Base-by-base conservation (phyloP, 345 rosid species). In the Lumnitzera racemosa region DNA sequence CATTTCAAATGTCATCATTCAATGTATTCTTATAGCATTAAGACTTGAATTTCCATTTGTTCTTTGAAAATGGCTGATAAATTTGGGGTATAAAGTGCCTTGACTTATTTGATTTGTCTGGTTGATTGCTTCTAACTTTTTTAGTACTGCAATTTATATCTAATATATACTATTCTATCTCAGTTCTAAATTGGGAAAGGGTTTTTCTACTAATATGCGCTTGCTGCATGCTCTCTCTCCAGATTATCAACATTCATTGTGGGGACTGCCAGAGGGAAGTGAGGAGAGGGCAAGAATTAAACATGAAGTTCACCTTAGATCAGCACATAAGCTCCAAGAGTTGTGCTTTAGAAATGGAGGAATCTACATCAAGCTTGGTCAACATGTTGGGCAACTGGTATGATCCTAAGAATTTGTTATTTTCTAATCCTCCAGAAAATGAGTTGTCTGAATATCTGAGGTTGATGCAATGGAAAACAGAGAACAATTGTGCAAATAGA, bases 331-430 rank as follows among this genome's bases (percentile, higher is more conserved):
- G 84, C 97, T 90, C 70, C 95, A 86, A 71, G 92, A 90, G 52
- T 80, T 88, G 15, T 95, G 95, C 78, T 94, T 90, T 68, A 83
- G 58, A 72, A 90, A 94, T 73, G 97, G 96, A 69, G 99, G 97
- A 65, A 81, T 94, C 59, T 88, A 90, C 72, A 88, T 90, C 66
- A 90, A 94, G 81, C 95, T 90, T n/a, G 96, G 99, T 24, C 96
- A 94, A 76, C 95, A 88, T 70, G 72, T 90, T 27, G 97, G 96
- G 31, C 92, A 94, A 74, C 67, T 86, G 81, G 97, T 94, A 80
- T 74, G 74, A 60, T 50, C 47, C 49, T 56, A n/a, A 14, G 58
- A 48, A 20, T 20, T 66, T 58, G 52, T 27, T 36, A 36, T 70
- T 51, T 23, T 56, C 59, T 55, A 31, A 48, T 46, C 65, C 4